Evolutionary conservation across 2,329 filamentous ascomycete species (phyloP), one percentile per base, ranked within the genome.

Genomic region (Trichoderma sp.): DNA sequence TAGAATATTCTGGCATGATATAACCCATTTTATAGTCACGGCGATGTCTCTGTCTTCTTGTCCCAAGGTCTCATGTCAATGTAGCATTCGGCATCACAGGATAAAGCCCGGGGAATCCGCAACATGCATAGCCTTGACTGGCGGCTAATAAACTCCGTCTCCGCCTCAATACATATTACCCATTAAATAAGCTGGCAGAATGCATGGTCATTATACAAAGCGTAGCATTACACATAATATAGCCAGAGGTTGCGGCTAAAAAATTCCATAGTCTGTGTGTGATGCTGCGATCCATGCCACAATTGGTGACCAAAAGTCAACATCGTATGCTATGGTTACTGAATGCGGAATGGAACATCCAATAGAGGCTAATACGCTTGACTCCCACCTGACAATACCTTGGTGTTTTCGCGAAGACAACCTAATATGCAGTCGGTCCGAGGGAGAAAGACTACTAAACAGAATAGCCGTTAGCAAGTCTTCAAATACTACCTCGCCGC

Each of bases 91-190:
- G 50, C 8, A 68, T 39, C 20, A 28, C 34, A 58, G 65, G 65
- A 47, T 68, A 68, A 68, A 68, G 34, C 26, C 50, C 30, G 34
- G 9, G 11, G 32, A 58, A 23, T n/a, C 43, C 20, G 50, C 32
- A 58, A 43, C 20, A 39, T 5, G 50, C 58, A 68, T 68, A 68
- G 65, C 65, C 65, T 58, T 68, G 32, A 68, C 7, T 68, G 65
- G 65, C 65, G 65, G 65, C 65, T 68, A 68, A 68, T 68, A 7
- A 43, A 58, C n/a, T 13, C 28, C n/a, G 28, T 57, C 65, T 53
- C 65, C 65, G 36, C 65, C 55, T 43, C 34, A 43, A 17, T 34
- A 34, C 36, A 58, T 32, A 58, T 68, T 58, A 58, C 65, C 65
- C 50, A 58, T 43, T 58, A 20, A 68, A 68, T n/a, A 68, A 68